Evolutionary conservation across 352 stramenopile species (phyloP).

Genomic region (Ophiocytium majus): DNA sequence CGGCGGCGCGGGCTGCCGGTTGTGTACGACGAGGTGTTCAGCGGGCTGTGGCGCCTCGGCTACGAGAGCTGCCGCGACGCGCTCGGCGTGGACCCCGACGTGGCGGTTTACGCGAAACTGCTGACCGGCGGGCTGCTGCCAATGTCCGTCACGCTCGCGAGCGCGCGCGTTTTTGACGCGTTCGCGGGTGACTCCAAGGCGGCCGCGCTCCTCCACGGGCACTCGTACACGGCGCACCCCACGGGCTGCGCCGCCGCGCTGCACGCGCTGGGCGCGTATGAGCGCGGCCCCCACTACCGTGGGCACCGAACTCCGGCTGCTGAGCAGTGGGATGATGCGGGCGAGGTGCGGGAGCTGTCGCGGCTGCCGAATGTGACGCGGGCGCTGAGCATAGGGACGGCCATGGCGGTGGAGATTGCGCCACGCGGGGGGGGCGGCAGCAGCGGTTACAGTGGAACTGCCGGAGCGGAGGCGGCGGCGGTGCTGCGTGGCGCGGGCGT

Average conservation of each 20-base stretch:
- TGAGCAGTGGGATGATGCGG: conserved; percentile 46
- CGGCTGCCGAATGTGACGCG: conserved; percentile 33
- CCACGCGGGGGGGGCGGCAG: conserved; percentile 17
- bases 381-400: conserved; percentile 46
- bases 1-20: conserved; percentile 72
- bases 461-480: conserved; percentile 24
- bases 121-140: conserved; percentile 80
- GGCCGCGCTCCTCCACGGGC: conserved; percentile 77
- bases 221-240: conserved; percentile 86
- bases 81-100: conserved; percentile 76
- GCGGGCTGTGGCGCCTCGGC: conserved; percentile 80
- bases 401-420: conserved; percentile 51
- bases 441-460: conserved; percentile 42
- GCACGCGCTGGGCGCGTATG: conserved; percentile 55
- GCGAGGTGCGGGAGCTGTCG: conserved; percentile 37
- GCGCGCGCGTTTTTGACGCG: conserved; percentile 77
- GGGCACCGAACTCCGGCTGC: conserved; percentile 23
- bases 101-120: conserved; percentile 84
- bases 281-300: not conserved
- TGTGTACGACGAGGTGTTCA: conserved; percentile 86
- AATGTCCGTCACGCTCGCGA: conserved; percentile 75
- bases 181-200: conserved; percentile 69
- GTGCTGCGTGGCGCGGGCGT: conserved; percentile 34
- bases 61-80: conserved; percentile 75
- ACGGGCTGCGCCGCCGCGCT: conserved; percentile 78